Evolutionary conservation across 2,329 filamentous ascomycete species (phyloP).

Genomic region (Exophiala sideris): DNA sequence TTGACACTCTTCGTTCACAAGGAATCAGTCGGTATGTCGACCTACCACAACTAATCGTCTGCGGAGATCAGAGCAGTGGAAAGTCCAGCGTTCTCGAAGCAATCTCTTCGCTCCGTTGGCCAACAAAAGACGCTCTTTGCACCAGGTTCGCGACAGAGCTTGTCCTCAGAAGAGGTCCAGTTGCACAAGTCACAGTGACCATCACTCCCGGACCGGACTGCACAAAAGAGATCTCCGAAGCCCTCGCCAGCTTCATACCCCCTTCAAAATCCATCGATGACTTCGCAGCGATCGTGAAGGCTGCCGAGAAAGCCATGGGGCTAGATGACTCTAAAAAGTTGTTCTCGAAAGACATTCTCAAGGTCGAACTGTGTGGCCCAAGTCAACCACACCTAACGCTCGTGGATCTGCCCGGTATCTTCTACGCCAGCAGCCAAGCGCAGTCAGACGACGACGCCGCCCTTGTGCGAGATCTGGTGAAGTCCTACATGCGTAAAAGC

Average conservation of each 20-base stretch:
- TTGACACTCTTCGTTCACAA: slow-evolving; percentile 51
- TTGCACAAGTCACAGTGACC: slow-evolving; percentile 41
- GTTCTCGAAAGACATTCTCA: slow-evolving; percentile 51
- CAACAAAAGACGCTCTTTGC: slow-evolving; percentile 54
- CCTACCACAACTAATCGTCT: slow-evolving; percentile 56
- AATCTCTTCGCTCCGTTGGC: slow-evolving; percentile 60
- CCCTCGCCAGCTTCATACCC: slow-evolving; percentile 10
- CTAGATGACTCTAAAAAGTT: slow-evolving; percentile 36
- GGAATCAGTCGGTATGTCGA: slow-evolving; percentile 49
- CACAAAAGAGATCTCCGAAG: slow-evolving; percentile 26
- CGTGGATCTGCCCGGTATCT: slow-evolving; percentile 60
- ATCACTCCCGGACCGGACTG: slow-evolving; percentile 38
- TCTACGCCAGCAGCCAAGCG: slow-evolving; percentile 52
- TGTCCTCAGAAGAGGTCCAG: slow-evolving; percentile 45
- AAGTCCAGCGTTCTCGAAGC: slow-evolving; percentile 66
- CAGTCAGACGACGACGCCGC: slow-evolving; percentile 54
- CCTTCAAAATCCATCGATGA: slow-evolving; percentile 35
- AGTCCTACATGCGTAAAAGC: slow-evolving; percentile 53
- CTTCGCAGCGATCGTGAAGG: slow-evolving; percentile 49
- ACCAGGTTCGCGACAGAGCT: slow-evolving; percentile 62
- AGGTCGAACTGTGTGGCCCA: slow-evolving; percentile 58
- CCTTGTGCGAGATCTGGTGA: slow-evolving; percentile 49
- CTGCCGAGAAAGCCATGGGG: slow-evolving; percentile 54
- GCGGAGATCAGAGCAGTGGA: slow-evolving; percentile 59
- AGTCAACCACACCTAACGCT: slow-evolving; percentile 59